A percentile compares a stretch with the other conserved stretches of the same genome.
These are phyloP conservation scores for Kazachstania taianensis DNA, from an alignment of 805 yeast species.

Conservation along the genomic window DNA sequence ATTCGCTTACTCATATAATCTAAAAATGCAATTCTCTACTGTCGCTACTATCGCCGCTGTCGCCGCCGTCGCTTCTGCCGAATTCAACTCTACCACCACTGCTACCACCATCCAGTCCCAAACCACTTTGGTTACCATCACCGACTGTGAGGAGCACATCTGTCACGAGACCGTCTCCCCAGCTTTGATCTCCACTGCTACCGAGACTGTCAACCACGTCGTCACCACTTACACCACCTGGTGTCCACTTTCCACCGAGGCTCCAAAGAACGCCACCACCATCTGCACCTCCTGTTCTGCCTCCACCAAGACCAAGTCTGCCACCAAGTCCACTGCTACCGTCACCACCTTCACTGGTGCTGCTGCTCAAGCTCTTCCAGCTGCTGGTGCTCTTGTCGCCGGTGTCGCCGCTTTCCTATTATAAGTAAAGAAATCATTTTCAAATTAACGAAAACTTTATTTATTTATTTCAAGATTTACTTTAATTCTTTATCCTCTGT, in stretches of 20 bases:
- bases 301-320: slow-evolving; percentile 37
- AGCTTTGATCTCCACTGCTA: slow-evolving; percentile 30
- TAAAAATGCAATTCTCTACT: slow-evolving; percentile 34
- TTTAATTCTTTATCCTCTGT: too few species aligned
- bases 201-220: slow-evolving; percentile 23
- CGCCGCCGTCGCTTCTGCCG: slow-evolving; percentile 27
- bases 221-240: slow-evolving; percentile 26
- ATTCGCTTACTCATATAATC: slow-evolving; percentile 3
- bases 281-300: slow-evolving; percentile 33
- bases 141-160: slow-evolving; percentile 27
- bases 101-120: slow-evolving; percentile 13
- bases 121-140: slow-evolving; percentile 30
- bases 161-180: slow-evolving; percentile 28
- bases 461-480: too few species aligned
- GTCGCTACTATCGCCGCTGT: slow-evolving; percentile 31
- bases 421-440: too few species aligned
- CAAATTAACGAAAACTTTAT: too few species aligned
- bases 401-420: slow-evolving; percentile 42
- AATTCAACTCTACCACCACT: slow-evolving; percentile 22
- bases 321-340: slow-evolving; percentile 29
- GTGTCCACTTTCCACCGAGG: slow-evolving; percentile 27
- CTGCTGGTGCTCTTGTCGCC: slow-evolving; percentile 39
- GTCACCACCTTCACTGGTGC: slow-evolving; percentile 33
- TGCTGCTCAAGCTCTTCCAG: slow-evolving; percentile 37
- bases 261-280: slow-evolving; percentile 13